Conservation (phyloP, 2,329 filamentous ascomycete genomes). For the Pseudofabraea citricarpa region DNA sequence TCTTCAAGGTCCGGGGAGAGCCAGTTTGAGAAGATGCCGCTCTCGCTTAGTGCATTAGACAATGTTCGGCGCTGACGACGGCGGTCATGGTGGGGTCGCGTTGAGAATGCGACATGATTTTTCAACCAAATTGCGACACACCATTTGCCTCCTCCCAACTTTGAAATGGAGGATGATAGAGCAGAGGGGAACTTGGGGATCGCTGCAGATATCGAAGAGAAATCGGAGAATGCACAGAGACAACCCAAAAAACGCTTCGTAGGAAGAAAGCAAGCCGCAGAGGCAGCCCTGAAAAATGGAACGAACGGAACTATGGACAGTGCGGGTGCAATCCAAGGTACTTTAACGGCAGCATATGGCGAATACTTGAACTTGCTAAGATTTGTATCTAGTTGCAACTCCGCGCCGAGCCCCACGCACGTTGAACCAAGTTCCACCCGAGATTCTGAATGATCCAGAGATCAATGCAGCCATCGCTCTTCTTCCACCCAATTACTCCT, state of each 20-base stretch:
- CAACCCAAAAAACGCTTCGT: slow-evolving; percentile 93
- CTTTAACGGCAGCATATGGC: too few relatives aligned
- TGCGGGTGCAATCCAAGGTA: slow-evolving; percentile 66
- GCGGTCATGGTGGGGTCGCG: too few relatives aligned
- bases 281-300: slow-evolving; percentile 41
- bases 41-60: too few relatives aligned
- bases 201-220: slow-evolving; percentile 59
- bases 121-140: too few relatives aligned
- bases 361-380: too few relatives aligned
- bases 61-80: too few relatives aligned
- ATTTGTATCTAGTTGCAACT: slow-evolving; percentile 69
- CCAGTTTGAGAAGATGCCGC: too few relatives aligned
- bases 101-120: too few relatives aligned
- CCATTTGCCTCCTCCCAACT: not conserved
- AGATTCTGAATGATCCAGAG: slow-evolving; percentile 78
- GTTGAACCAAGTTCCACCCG: slow-evolving; percentile 85
- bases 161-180: slow-evolving; percentile 70
- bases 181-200: slow-evolving; percentile 66
- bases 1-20: too few relatives aligned
- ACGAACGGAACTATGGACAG: slow-evolving; percentile 40
- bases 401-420: slow-evolving; percentile 70
- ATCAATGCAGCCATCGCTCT: slow-evolving; percentile 85
- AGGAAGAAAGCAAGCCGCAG: slow-evolving; percentile 69
- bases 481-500: slow-evolving; percentile 93
- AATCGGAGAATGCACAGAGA: slow-evolving; percentile 44